phyloP scores from a whole-genome alignment of 2,329 filamentous ascomycete species.

The Neurospora sp. region DNA sequence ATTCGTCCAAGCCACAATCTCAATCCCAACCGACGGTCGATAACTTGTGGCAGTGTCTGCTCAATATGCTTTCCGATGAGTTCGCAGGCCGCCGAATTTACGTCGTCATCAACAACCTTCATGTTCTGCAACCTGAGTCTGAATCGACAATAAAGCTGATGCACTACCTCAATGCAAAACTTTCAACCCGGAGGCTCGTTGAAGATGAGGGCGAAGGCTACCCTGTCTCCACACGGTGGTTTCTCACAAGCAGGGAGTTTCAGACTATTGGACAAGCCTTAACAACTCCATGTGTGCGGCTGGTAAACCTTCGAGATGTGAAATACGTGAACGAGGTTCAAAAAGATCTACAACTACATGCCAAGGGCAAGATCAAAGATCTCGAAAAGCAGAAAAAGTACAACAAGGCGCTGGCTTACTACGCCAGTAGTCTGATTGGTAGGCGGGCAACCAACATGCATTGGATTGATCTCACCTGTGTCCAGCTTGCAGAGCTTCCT shows the following conservation, averaged over 20 bases:
- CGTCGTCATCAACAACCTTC: slow-evolving; percentile 6
- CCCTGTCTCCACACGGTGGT: not conserved
- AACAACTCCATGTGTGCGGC: not conserved
- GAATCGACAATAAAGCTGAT: slow-evolving; percentile 1
- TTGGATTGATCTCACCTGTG: slow-evolving; percentile 1
- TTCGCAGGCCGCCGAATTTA: not conserved
- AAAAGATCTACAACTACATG: not conserved
- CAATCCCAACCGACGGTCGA: slow-evolving; percentile 2
- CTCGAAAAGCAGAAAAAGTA: not conserved
- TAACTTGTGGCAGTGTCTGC: slow-evolving; percentile 7
- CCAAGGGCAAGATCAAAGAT: not conserved
- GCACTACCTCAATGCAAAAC: not conserved
- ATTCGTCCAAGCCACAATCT: not conserved
- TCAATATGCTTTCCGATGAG: slow-evolving; percentile 5
- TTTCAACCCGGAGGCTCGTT: not conserved
- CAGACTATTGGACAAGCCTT: not conserved
- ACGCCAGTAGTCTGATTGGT: not conserved
- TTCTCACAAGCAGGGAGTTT: not conserved
- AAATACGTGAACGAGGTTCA: not conserved
- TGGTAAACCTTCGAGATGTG: not conserved
- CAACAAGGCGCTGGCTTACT: slow-evolving; percentile 1
- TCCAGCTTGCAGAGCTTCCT: not conserved
- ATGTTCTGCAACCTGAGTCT: not conserved
- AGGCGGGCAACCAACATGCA: not conserved
- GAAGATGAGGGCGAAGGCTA: not conserved